These are phyloP conservation scores for Cladosporium halotolerans DNA, from an alignment of 2,329 filamentous ascomycete species.

Conservation along the genomic window DNA sequence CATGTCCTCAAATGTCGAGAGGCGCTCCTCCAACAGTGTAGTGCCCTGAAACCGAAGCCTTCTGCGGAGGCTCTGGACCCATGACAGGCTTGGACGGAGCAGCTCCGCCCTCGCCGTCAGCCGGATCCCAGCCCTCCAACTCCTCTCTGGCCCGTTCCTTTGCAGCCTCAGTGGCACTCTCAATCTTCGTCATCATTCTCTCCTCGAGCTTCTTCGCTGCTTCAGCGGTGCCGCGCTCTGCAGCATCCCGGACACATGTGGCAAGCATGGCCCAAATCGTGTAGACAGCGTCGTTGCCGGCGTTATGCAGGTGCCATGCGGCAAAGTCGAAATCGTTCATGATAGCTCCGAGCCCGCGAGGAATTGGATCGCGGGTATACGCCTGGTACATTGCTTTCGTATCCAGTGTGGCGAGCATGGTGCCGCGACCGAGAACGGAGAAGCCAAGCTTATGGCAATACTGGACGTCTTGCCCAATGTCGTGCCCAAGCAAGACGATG, in stretches of 20 bases:
- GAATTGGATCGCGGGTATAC: conserved; percentile 45
- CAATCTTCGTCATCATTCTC: conserved; percentile 22
- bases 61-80: not conserved
- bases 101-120: conserved; percentile 33
- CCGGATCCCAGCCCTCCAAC: conserved; percentile 34
- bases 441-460: conserved; percentile 63
- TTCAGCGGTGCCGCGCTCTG: conserved; percentile 21
- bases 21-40: conserved; percentile 21
- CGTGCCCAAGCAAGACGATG: conserved; percentile 75
- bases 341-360: conserved; percentile 54
- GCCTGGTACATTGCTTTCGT: conserved; percentile 65
- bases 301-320: conserved; percentile 36
- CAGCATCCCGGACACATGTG: conserved; percentile 46
- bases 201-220: conserved; percentile 23
- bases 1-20: conserved; percentile 18
- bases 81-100: conserved; percentile 9
- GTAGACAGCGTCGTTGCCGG: conserved; percentile 34
- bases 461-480: conserved; percentile 58
- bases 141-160: conserved; percentile 35
- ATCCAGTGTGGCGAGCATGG: conserved; percentile 62
- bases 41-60: conserved; percentile 8
- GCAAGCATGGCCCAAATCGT: conserved; percentile 54
- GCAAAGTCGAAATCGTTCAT: conserved; percentile 59
- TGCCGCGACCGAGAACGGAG: conserved; percentile 47
- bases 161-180: conserved; percentile 26